Evolutionary conservation across 1,284 basidiomycete species (phyloP).

Genomic region (Cryptococcus sp.): DNA sequence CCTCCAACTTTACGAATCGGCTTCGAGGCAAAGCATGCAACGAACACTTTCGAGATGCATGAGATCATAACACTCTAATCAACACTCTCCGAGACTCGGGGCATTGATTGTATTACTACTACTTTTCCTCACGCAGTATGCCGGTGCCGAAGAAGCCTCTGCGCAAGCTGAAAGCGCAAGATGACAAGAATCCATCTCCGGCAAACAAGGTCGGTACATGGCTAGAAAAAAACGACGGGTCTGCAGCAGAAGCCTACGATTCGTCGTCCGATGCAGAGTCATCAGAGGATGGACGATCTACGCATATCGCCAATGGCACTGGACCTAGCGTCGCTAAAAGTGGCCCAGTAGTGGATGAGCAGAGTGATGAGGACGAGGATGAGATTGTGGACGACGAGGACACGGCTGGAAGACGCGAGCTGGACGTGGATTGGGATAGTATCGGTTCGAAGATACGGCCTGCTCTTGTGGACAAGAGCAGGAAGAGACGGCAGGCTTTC

Average conservation of each 20-base stretch:
- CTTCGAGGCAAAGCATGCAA: too few species aligned
- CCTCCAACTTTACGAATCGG: too few species aligned
- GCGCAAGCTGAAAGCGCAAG: constrained; percentile 44
- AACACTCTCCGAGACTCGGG: too few species aligned
- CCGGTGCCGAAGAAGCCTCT: constrained; percentile 27
- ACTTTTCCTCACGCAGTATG: constrained; percentile 12
- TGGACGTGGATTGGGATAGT: constrained; percentile 41
- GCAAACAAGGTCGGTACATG: constrained; percentile 50
- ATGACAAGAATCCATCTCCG: constrained; percentile 38
- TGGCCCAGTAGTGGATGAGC: constrained; percentile 3
- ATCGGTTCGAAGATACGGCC: constrained; percentile 32
- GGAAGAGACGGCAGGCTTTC: constrained; percentile 42
- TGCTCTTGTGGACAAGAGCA: constrained; percentile 35
- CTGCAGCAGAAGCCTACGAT: constrained; percentile 41
- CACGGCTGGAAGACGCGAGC: constrained; percentile 21
- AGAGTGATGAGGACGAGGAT: constrained; percentile 29
- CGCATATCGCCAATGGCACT: neutral
- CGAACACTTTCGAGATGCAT: too few species aligned
- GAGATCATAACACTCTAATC: constrained; percentile 1
- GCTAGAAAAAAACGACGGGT: constrained; percentile 38
- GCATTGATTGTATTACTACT: too few species aligned
- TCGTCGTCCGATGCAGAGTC: constrained; percentile 32
- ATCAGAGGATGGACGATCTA: constrained; percentile 2
- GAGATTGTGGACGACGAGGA: constrained; percentile 25
- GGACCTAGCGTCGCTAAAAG: neutral